Conservation (phyloP, 441 rosid genomes). For the Erodium trifolium region DNA sequence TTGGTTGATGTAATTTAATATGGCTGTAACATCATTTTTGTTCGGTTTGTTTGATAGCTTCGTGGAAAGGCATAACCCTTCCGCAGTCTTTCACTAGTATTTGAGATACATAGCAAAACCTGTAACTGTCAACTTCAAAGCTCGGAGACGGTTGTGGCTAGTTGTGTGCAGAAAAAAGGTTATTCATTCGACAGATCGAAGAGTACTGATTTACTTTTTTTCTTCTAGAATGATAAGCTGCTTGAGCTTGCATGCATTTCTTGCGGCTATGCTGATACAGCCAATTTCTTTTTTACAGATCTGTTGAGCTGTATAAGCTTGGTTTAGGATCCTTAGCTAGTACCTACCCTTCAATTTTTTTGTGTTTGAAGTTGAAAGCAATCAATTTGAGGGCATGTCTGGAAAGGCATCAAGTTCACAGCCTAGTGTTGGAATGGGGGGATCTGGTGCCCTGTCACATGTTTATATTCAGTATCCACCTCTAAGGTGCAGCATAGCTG, state of each 20-base stretch:
- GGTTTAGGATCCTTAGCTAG: slow-evolving; percentile 2
- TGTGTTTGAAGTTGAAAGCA: slow-evolving; percentile 22
- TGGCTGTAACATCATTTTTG: slow-evolving; percentile 14
- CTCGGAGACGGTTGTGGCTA: not conserved
- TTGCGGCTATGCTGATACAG: slow-evolving; percentile 13
- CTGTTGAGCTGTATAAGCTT: not conserved
- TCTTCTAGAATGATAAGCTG: not conserved
- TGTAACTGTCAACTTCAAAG: slow-evolving; percentile 12
- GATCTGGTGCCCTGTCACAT: slow-evolving; percentile 80
- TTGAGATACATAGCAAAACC: slow-evolving; percentile 15
- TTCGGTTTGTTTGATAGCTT: slow-evolving; percentile 38
- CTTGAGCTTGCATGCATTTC: slow-evolving; percentile 1
- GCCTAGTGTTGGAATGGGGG: slow-evolving; percentile 39
- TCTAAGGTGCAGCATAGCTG: slow-evolving; percentile 54
- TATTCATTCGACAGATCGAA: not conserved
- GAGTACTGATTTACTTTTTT: not conserved
- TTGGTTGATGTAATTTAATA: slow-evolving; percentile 9
- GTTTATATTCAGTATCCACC: slow-evolving; percentile 69
- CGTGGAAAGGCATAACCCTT: slow-evolving; percentile 42
- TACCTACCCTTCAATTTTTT: slow-evolving; percentile 2
- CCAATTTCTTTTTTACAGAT: slow-evolving; percentile 2
- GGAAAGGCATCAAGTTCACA: slow-evolving; percentile 61
- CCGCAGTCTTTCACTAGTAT: slow-evolving; percentile 9
- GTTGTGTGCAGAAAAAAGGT: slow-evolving; percentile 14
- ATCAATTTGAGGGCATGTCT: slow-evolving; percentile 33